These are phyloP conservation scores for Phytophthora sojae DNA, from an alignment of 352 stramenopile genomes.

Conservation along the genomic window DNA sequence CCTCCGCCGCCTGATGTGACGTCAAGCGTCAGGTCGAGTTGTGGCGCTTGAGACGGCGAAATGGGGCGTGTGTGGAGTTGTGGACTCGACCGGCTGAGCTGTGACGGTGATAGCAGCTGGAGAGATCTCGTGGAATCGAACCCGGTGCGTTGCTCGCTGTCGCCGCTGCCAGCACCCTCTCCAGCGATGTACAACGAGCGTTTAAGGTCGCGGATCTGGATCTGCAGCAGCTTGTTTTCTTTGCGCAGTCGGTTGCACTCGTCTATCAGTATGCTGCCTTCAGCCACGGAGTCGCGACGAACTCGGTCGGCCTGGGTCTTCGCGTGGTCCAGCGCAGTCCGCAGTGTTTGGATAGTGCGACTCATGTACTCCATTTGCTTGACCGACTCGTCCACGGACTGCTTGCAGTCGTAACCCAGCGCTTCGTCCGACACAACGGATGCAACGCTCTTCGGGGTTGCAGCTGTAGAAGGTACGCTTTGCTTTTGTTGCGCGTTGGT, in stretches of 20 bases:
- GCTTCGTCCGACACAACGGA: slow-evolving; percentile 48
- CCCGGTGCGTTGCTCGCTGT: slow-evolving; percentile 4
- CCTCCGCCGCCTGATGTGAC: slow-evolving; percentile 11
- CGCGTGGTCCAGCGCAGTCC: slow-evolving; percentile 66
- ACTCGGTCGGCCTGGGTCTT: slow-evolving; percentile 73
- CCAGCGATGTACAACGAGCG: slow-evolving; percentile 20
- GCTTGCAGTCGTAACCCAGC: slow-evolving; percentile 78
- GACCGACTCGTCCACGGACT: slow-evolving; percentile 75
- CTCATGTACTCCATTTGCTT: slow-evolving; percentile 89
- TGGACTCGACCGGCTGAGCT: slow-evolving; percentile 46
- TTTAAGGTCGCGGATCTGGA: slow-evolving; percentile 77
- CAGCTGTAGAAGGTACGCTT: slow-evolving; percentile 1
- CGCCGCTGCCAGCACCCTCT: not conserved
- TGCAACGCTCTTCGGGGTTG: not conserved
- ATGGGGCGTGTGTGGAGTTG: slow-evolving; percentile 30
- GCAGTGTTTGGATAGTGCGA: slow-evolving; percentile 72
- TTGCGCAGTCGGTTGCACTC: slow-evolving; percentile 84
- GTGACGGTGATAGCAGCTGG: slow-evolving; percentile 14
- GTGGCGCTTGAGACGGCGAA: slow-evolving; percentile 27
- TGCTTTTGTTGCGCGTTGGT: slow-evolving; percentile 18
- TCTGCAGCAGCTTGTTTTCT: slow-evolving; percentile 71
- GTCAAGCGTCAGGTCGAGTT: slow-evolving; percentile 34
- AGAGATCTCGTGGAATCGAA: slow-evolving; percentile 15
- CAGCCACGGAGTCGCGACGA: slow-evolving; percentile 75
- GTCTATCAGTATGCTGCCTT: slow-evolving; percentile 81